These are phyloP conservation scores for Acer yangbiense DNA, from an alignment of 345 rosid genomes.

Conservation along the genomic window DNA sequence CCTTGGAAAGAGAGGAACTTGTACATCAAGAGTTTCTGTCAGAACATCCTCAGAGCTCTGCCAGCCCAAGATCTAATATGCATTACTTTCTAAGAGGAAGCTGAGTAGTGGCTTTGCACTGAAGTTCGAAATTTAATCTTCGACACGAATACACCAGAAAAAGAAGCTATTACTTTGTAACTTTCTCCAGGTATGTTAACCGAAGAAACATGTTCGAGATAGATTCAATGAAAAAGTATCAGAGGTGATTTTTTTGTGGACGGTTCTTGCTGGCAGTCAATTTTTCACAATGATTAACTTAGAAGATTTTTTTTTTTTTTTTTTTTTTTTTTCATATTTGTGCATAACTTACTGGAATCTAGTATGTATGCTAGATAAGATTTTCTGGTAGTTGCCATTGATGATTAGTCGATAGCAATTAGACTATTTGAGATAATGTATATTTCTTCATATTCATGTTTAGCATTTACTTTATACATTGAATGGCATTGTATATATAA, in stretches of 20 bases:
- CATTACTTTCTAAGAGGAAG: slow-evolving; percentile 24
- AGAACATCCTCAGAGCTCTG: slow-evolving; percentile 7
- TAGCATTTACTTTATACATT: neutral
- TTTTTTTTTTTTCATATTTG: too few species aligned
- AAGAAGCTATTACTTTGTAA: neutral
- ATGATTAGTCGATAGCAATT: neutral
- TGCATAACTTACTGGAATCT: neutral
- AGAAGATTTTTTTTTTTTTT: neutral
- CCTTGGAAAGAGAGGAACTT: slow-evolving; percentile 18
- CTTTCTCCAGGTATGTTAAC: neutral
- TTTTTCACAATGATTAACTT: neutral
- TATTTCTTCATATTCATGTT: slow-evolving; percentile 3
- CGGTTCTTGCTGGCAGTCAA: neutral
- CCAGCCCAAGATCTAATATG: slow-evolving; percentile 15
- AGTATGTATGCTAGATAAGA: neutral
- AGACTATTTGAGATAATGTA: neutral
- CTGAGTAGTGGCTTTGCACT: slow-evolving; percentile 12
- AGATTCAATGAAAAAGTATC: neutral
- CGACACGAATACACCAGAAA: neutral
- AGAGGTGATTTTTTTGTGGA: neutral
- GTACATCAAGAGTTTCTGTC: neutral
- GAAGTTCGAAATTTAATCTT: neutral
- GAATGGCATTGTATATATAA: slow-evolving; percentile 10
- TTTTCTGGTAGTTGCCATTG: neutral
- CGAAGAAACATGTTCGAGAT: slow-evolving; percentile 13